Base-by-base conservation (phyloP, 495 filamentous ascomycete species). In the Penicillium soppii region DNA sequence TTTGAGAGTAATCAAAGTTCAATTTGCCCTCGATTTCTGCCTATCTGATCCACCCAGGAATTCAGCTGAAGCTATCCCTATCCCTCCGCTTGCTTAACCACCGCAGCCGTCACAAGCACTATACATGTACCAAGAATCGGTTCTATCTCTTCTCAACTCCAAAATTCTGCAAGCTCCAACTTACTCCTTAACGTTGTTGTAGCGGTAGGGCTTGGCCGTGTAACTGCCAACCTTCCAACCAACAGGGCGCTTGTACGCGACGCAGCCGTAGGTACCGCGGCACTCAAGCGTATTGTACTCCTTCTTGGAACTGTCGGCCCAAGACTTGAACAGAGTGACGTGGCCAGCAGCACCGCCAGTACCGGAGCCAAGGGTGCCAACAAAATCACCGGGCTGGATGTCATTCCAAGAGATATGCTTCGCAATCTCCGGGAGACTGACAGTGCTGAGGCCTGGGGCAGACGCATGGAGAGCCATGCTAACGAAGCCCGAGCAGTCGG, bases 281-380 rank as follows among this genome's bases (percentile, higher is more conserved):
- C 52, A 54, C 45, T 54, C 52, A 39, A 54, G 52, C 16, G 52
- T 54, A 29, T 54, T 54, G 45, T 54, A 54, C 19, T 54, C 52
- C 52, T 54, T 54, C 45, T 54, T 49, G 23, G 52, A 49, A 29
- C 45, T 54, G 22, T 54, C 52, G 29, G 45, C 52, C 52, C 52
- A 54, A 5, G 52, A 54, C 27, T 49, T 41, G 38, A 54, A 54
- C 21, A 54, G 52, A 49, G 52, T 54, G 25, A 54, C 52, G 4
- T 54, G 52, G 5, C 52, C 52, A 44, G 38, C 44, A 49, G 52
- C 52, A 54, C 52, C 52, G 9, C 52, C 52, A 49, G 52, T 54
- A 15, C 52, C 52, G 16, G 52, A 7, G 30, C 52, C 52, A 3
- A 54, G 52, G 8, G 52, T 54, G 6, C 52, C 52, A 37, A 54